phyloP scores from a whole-genome alignment of 768 basidiomycete species.

The Podaxis pistillaris region DNA sequence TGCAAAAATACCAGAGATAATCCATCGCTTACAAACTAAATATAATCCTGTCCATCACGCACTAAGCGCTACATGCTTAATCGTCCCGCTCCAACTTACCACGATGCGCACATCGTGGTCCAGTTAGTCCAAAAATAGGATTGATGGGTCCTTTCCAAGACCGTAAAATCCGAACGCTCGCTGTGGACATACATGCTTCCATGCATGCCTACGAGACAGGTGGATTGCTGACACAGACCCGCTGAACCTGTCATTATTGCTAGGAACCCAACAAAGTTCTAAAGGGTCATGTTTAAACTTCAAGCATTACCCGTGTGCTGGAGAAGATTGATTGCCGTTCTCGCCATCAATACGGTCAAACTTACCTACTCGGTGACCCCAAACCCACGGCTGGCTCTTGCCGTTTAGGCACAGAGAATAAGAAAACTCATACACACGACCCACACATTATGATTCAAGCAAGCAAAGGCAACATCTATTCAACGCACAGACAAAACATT shows the following conservation, averaged over 20 bases:
- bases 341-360: no score
- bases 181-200: not conserved
- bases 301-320: not conserved
- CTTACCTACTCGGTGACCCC: no score
- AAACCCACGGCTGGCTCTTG: no score
- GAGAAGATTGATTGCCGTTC: not conserved
- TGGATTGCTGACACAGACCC: not conserved
- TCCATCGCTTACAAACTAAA: not conserved
- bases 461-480: slow-evolving; percentile 15
- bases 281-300: not conserved
- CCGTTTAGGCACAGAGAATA: not conserved
- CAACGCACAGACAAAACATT: slow-evolving; percentile 13
- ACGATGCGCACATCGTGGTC: no score
- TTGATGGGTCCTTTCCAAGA: not conserved
- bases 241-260: not conserved
- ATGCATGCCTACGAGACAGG: not conserved
- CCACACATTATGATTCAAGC: not conserved
- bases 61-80: not conserved
- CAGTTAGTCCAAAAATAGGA: not conserved
- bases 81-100: not conserved
- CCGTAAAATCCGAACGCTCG: not conserved
- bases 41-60: not conserved
- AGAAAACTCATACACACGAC: not conserved
- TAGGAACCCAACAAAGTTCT: not conserved
- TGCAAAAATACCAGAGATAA: not conserved